A percentile compares a stretch with the other conserved stretches of the same genome.
Conservation (phyloP, 2,329 filamentous ascomycete species). For the Fusarium xyrophilum region DNA sequence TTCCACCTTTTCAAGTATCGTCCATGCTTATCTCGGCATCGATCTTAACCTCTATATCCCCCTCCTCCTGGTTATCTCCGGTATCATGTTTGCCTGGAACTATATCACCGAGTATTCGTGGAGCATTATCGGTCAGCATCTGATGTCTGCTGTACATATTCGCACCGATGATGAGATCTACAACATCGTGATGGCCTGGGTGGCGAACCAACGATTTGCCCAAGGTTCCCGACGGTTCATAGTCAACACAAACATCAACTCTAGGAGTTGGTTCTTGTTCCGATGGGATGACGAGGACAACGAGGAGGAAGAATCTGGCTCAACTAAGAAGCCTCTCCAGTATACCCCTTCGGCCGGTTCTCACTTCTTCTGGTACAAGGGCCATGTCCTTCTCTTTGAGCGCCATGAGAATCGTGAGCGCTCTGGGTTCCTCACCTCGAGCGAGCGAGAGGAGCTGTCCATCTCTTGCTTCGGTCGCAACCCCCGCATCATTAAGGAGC, state of each 20-base stretch:
- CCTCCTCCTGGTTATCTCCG: slow-evolving; percentile 58
- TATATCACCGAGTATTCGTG: slow-evolving; percentile 60
- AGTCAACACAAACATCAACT: slow-evolving; percentile 68
- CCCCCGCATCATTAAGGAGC: slow-evolving; percentile 66
- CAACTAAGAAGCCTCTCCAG: slow-evolving; percentile 56
- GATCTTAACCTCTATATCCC: slow-evolving; percentile 70
- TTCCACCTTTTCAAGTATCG: slow-evolving; percentile 60
- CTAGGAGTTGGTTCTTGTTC: slow-evolving; percentile 58
- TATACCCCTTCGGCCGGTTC: slow-evolving; percentile 73
- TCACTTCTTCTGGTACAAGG: slow-evolving; percentile 73
- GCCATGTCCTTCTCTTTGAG: slow-evolving; percentile 64
- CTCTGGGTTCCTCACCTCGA: slow-evolving; percentile 49
- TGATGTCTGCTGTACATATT: slow-evolving; percentile 72
- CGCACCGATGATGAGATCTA: slow-evolving; percentile 75
- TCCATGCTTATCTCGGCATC: slow-evolving; percentile 64
- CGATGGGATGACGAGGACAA: slow-evolving; percentile 55
- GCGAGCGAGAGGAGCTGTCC: slow-evolving; percentile 64
- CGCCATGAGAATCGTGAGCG: slow-evolving; percentile 58
- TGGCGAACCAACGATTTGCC: slow-evolving; percentile 67
- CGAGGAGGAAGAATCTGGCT: slow-evolving; percentile 51
- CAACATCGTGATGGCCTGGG: slow-evolving; percentile 75
- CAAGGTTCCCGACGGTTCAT: slow-evolving; percentile 67
- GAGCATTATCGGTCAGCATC: slow-evolving; percentile 57
- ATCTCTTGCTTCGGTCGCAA: slow-evolving; percentile 68
- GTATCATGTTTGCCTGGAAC: slow-evolving; percentile 58